Conservation (phyloP, 2,329 filamentous ascomycete genomes). For the Cladosporium velox region DNA sequence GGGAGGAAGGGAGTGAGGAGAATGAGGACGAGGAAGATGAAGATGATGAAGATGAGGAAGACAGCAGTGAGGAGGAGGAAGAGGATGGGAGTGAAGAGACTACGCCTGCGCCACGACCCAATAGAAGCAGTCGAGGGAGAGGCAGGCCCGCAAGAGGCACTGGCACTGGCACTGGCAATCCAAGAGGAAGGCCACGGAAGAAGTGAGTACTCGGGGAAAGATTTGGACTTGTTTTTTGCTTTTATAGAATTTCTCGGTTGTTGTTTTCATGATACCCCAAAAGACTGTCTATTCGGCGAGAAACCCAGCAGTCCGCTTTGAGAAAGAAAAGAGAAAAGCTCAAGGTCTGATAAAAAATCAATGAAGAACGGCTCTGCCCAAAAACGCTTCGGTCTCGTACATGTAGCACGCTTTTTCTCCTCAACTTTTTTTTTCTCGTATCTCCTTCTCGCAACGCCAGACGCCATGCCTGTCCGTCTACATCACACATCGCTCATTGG, state of each 20-base stretch:
- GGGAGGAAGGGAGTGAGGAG: constrained; percentile 30
- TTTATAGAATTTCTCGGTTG: constrained; percentile 16
- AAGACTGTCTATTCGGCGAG: constrained; percentile 19
- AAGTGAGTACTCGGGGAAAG: constrained; percentile 2
- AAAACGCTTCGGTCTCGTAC: constrained; percentile 15
- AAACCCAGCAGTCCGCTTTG: constrained; percentile 13
- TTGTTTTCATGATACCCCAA: constrained; percentile 18
- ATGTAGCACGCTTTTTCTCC: constrained; percentile 10
- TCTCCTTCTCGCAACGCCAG: constrained; percentile 19
- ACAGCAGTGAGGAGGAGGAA: constrained; percentile 23
- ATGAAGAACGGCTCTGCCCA: not conserved
- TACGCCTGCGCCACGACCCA: constrained; percentile 24
- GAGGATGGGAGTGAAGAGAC: constrained; percentile 26
- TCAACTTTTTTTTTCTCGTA: not conserved
- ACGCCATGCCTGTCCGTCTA: constrained; percentile 17
- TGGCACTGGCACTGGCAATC: not conserved
- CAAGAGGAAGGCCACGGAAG: constrained; percentile 5
- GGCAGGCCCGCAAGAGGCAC: constrained; percentile 10
- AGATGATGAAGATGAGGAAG: constrained; percentile 29
- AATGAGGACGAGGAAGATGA: constrained; percentile 29
- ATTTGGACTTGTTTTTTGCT: constrained; percentile 12
- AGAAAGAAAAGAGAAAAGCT: not conserved
- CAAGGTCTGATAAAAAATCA: not conserved
- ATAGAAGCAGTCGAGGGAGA: constrained; percentile 9
- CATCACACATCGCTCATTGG: constrained; percentile 17